Evolutionary conservation across 352 stramenopile species (phyloP).

Genomic region (Thalassiosira livingstoniorum): DNA sequence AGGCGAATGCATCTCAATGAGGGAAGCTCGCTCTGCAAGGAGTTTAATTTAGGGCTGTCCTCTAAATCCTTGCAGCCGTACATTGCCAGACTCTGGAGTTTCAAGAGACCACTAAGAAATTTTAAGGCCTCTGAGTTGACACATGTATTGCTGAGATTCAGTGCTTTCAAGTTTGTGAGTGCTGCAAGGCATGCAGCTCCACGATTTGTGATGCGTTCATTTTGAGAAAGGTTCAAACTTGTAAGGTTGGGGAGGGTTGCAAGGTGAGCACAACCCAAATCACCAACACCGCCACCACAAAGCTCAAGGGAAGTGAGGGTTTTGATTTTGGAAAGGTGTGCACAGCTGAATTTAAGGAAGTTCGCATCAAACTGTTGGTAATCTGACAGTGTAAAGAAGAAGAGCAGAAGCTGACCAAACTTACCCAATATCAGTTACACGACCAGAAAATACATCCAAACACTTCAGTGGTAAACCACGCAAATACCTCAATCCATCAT

Average conservation of each 20-base stretch:
- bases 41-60: constrained; percentile 57
- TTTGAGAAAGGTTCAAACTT: constrained; percentile 82
- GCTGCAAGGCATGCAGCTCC: constrained; percentile 75
- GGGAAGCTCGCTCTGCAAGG: constrained; percentile 73
- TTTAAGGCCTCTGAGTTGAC: constrained; percentile 68
- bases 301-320: constrained; percentile 74
- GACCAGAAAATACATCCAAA: constrained; percentile 81
- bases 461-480: constrained; percentile 67
- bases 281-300: constrained; percentile 75
- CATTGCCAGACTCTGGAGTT: constrained; percentile 76
- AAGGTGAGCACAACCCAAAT: constrained; percentile 76
- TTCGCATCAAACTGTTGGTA: too few species aligned
- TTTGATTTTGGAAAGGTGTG: constrained; percentile 64
- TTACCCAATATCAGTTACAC: constrained; percentile 76
- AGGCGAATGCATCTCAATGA: constrained; percentile 77
- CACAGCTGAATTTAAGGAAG: constrained; percentile 39
- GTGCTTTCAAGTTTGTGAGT: constrained; percentile 77
- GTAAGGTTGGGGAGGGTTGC: constrained; percentile 74
- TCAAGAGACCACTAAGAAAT: constrained; percentile 68
- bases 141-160: constrained; percentile 83
- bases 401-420: constrained; percentile 50
- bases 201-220: constrained; percentile 83
- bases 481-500: constrained; percentile 74
- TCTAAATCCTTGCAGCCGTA: constrained; percentile 77
- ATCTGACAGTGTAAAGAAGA: too few species aligned